Evolutionary conservation across 768 basidiomycete species (phyloP), one percentile per base, ranked within the genome.

Genomic region (Mycena rebaudengoi): DNA sequence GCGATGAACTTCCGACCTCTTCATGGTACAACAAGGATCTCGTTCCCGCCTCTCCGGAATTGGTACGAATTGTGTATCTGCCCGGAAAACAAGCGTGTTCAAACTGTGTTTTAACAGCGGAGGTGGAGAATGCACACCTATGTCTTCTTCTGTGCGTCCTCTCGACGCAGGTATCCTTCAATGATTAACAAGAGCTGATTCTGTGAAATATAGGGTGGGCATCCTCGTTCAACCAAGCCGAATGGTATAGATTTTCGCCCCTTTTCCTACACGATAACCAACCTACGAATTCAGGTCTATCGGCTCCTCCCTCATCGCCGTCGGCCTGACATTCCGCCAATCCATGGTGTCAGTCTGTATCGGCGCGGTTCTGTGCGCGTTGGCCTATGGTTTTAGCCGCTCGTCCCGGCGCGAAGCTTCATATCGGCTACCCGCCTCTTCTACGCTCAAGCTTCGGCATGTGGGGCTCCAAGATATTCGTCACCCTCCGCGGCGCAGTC

Each of bases 321-420:
- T 71, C 32, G 70, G 70, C 58, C 65, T 71, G 29, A 66, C 64
- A 16, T 71, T 70, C 48, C 63, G 64, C 10, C 69, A 70, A 60
- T 70, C 70, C 20, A 71, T 71, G 69, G 59, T 54, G 32, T 62
- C 67, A 4, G 69, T 65, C 41, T 66, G 61, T 46, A 51, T 71
- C 26, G 67, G 69, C 18, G 49, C 64, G 7, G 32, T 70, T n/a
- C 43, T 70, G 18, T 62, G 59, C 44, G 62, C 65, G 14, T 51
- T 69, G 18, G 51, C 67, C n/a, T 2, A 71, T 70, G 60, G 63
- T 69, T 26, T 29, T 68, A 4, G 64, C 69, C 7, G 63, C 70
- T 25, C 66, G 69, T 25, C 66, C 66, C 2, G 70, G 70, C 14
- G 64, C 66, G 3, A 61, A 66, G 14, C 67, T 69, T 29, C 69